A percentile compares a stretch with the other conserved stretches of the same genome.
Evolutionary conservation across 1,139 yeast species (phyloP).

Genomic region (Sugiyamaella grinbergsii): DNA sequence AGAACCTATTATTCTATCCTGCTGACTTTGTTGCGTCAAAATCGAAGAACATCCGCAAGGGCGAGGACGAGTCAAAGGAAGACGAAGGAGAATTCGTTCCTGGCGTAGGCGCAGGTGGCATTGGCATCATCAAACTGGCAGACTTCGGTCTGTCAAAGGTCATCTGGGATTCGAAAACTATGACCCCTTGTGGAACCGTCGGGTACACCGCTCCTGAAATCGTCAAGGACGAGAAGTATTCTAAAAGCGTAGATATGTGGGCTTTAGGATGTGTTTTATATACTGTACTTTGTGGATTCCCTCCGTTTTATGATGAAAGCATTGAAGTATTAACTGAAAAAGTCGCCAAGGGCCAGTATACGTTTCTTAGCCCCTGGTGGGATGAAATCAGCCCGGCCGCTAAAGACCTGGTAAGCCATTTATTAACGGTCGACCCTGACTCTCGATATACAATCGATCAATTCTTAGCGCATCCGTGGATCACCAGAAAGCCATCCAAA

Average conservation of each 20-base stretch:
- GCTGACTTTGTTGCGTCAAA: conserved; percentile 60
- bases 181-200: conserved; percentile 89
- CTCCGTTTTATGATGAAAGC: conserved; percentile 92
- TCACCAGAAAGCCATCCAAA: conserved; percentile 40
- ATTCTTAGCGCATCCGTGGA: conserved; percentile 86
- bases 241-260: conserved; percentile 95
- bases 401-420: conserved; percentile 70
- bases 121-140: conserved; percentile 83
- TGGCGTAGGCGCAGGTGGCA: conserved; percentile 86
- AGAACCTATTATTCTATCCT: conserved; percentile 82
- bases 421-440: conserved; percentile 81
- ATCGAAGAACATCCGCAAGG: conserved; percentile 55
- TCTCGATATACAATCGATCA: conserved; percentile 77
- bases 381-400: conserved; percentile 85
- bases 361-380: conserved; percentile 95
- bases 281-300: conserved; percentile 90
- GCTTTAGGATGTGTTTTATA: conserved; percentile 91
- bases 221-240: conserved; percentile 79
- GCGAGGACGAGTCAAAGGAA: conserved; percentile 74
- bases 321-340: conserved; percentile 78
- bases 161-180: conserved; percentile 65
- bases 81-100: conserved; percentile 86
- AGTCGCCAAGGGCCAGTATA: conserved; percentile 80
- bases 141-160: conserved; percentile 93
- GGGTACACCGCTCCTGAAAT: conserved; percentile 96